phyloP scores from a whole-genome alignment of 768 basidiomycete species.

The Daedaleopsis nitida region DNA sequence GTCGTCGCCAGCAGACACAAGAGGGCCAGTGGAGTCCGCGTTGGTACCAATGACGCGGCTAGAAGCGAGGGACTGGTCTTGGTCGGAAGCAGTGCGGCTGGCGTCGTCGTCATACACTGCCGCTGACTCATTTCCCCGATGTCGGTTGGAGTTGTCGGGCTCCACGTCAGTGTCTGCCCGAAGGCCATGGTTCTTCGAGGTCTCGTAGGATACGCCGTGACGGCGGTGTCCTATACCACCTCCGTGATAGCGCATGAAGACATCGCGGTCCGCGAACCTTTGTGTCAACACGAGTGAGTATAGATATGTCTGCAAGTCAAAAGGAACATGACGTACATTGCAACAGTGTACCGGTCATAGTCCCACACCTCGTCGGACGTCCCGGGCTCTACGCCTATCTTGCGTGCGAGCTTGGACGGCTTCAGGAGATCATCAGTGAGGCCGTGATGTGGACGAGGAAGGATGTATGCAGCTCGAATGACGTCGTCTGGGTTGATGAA shows the following conservation, averaged over 20 bases:
- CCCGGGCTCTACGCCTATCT: neutral
- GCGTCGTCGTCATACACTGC: too few relatives aligned
- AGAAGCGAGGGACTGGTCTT: too few relatives aligned
- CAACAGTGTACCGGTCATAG: neutral
- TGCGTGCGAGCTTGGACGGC: constrained; percentile 12
- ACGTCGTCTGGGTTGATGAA: constrained; percentile 48
- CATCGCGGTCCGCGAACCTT: constrained; percentile 33
- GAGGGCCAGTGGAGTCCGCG: too few relatives aligned
- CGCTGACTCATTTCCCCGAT: too few relatives aligned
- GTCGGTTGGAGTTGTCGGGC: too few relatives aligned
- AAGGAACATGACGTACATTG: constrained; percentile 21
- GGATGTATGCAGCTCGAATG: constrained; percentile 42
- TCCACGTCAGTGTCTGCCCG: too few relatives aligned
- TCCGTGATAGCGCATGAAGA: constrained; percentile 28
- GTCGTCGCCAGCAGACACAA: too few relatives aligned
- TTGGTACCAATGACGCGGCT: too few relatives aligned
- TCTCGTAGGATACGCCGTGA: too few relatives aligned
- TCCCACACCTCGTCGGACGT: constrained; percentile 9
- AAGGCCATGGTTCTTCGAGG: too few relatives aligned
- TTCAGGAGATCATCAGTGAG: constrained; percentile 15
- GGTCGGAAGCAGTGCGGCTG: too few relatives aligned
- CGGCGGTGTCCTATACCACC: constrained; percentile 26
- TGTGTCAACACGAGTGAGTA: constrained; percentile 15
- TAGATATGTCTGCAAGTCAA: constrained; percentile 28
- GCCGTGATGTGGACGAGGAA: constrained; percentile 41